A percentile compares a stretch with the other conserved stretches of the same genome.
Evolutionary conservation across 192 early-diverging fungal species (phyloP).

Genomic region (Rhizoclosmatium globosum): DNA sequence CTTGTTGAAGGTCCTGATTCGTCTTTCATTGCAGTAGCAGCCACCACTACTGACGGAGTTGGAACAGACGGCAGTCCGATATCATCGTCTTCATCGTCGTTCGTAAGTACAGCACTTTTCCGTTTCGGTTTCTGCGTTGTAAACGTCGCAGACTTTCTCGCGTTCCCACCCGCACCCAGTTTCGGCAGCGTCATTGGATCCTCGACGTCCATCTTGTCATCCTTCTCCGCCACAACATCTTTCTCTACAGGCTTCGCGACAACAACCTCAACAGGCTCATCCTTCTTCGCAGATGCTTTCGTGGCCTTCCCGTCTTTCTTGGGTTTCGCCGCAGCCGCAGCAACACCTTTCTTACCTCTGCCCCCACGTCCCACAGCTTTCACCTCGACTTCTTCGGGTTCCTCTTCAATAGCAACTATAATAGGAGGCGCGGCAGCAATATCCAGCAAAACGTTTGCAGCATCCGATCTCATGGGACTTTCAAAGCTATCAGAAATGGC

Average conservation of each 20-base stretch:
- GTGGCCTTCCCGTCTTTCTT: background rate
- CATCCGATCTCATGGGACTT: background rate
- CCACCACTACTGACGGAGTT: background rate
- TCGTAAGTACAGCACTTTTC: background rate
- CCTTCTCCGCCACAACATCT: background rate
- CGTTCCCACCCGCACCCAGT: background rate
- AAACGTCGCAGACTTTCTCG: background rate
- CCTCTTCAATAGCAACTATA: background rate
- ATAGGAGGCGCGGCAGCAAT: background rate
- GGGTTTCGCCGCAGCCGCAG: background rate
- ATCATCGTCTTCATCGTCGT: background rate
- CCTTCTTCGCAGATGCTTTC: background rate
- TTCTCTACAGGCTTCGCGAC: background rate
- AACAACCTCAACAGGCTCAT: background rate
- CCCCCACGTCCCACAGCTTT: background rate
- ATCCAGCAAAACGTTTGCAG: background rate
- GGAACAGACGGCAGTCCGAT: background rate
- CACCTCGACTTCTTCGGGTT: background rate
- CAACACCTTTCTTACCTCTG: background rate
- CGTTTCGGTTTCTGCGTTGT: slow-evolving; percentile 2
- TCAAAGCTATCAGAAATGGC: no score
- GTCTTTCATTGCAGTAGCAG: background rate
- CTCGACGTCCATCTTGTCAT: background rate
- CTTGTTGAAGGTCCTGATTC: background rate
- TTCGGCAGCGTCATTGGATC: background rate